phyloP scores from a whole-genome alignment of 1,284 basidiomycete genomes.

The Irpex rosettiformis region DNA sequence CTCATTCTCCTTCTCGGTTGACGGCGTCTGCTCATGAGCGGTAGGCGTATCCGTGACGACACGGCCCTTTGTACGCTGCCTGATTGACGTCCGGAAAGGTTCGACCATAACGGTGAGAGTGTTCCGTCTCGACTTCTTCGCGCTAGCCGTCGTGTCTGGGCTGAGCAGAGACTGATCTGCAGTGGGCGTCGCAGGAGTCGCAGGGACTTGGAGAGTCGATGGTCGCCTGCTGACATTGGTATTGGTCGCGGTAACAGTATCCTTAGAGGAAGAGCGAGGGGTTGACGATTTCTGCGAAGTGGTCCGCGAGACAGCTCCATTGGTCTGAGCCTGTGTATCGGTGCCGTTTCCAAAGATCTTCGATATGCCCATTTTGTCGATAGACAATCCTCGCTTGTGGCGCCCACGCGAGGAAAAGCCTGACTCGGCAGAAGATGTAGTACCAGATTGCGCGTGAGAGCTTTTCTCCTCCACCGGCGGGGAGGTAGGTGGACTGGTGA shows the following conservation, averaged over 20 bases:
- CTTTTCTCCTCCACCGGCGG: constrained; percentile 36
- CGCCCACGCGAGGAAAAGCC: constrained; percentile 40
- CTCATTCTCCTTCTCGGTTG: constrained; percentile 20
- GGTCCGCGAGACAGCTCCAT: constrained; percentile 32
- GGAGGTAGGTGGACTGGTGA: constrained; percentile 44
- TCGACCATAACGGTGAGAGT: constrained; percentile 84
- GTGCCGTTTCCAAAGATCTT: constrained; percentile 48
- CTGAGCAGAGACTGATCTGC: constrained; percentile 32
- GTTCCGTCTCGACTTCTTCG: constrained; percentile 67
- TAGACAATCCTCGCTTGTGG: constrained; percentile 59
- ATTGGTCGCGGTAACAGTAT: constrained; percentile 23
- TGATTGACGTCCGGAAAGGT: constrained; percentile 60
- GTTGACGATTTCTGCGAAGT: constrained; percentile 37
- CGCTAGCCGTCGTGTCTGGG: constrained; percentile 29
- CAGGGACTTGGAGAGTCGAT: constrained; percentile 33
- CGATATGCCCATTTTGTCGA: constrained; percentile 73
- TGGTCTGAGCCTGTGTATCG: constrained; percentile 18
- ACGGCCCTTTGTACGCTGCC: constrained; percentile 43
- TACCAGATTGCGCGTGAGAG: constrained; percentile 17
- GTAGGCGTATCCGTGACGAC: constrained; percentile 28
- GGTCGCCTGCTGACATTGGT: constrained; percentile 27
- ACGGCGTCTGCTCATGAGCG: constrained; percentile 34
- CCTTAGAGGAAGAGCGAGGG: constrained; percentile 21
- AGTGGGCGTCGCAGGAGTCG: constrained; percentile 16
- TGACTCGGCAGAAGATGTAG: constrained; percentile 26